A percentile compares a stretch with the other conserved stretches of the same genome.
Conservation (phyloP, 768 basidiomycete species). For the Podaxis sp. region DNA sequence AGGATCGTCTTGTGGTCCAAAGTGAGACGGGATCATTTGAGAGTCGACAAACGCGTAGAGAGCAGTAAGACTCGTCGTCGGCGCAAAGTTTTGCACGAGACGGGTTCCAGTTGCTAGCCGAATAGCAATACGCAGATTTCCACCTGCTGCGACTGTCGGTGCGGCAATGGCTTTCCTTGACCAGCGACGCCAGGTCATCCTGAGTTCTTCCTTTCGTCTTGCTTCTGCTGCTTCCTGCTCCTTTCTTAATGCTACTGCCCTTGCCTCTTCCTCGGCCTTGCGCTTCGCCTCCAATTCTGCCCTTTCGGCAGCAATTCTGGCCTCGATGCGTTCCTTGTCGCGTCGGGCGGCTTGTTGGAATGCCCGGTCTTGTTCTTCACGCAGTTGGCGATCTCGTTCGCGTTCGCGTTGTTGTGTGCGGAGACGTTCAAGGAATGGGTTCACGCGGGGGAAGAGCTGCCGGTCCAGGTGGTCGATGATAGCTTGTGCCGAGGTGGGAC, state of each 20-base stretch:
- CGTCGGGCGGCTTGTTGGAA: slow-evolving; percentile 61
- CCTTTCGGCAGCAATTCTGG: slow-evolving; percentile 44
- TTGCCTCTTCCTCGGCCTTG: slow-evolving; percentile 33
- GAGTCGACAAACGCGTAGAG: slow-evolving; percentile 77
- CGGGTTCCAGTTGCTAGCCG: slow-evolving; percentile 57
- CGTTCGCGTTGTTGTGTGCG: slow-evolving; percentile 47
- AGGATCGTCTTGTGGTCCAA: slow-evolving; percentile 40
- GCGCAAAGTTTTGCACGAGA: slow-evolving; percentile 55
- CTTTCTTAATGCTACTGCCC: slow-evolving; percentile 17
- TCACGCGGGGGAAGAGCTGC: slow-evolving; percentile 78
- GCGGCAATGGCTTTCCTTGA: slow-evolving; percentile 44
- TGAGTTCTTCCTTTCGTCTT: slow-evolving; percentile 35
- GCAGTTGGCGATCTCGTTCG: slow-evolving; percentile 55
- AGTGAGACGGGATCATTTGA: slow-evolving; percentile 45
- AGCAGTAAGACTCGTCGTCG: slow-evolving; percentile 48
- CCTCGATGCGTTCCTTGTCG: slow-evolving; percentile 69
- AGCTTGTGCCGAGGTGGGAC: slow-evolving; percentile 59
- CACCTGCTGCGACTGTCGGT: slow-evolving; percentile 21
- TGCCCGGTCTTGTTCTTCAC: slow-evolving; percentile 82
- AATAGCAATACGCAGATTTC: slow-evolving; percentile 44
- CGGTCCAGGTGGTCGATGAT: slow-evolving; percentile 67
- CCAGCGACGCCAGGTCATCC: slow-evolving; percentile 61
- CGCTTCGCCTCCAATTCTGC: slow-evolving; percentile 33
- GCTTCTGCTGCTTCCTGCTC: slow-evolving; percentile 28
- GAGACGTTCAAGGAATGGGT: slow-evolving; percentile 69